Percentiles rank a stretch among this genome's conserved stretches.
These are phyloP conservation scores for Alternaria viburni DNA, from an alignment of 2,329 filamentous ascomycete genomes.

Conservation along the genomic window DNA sequence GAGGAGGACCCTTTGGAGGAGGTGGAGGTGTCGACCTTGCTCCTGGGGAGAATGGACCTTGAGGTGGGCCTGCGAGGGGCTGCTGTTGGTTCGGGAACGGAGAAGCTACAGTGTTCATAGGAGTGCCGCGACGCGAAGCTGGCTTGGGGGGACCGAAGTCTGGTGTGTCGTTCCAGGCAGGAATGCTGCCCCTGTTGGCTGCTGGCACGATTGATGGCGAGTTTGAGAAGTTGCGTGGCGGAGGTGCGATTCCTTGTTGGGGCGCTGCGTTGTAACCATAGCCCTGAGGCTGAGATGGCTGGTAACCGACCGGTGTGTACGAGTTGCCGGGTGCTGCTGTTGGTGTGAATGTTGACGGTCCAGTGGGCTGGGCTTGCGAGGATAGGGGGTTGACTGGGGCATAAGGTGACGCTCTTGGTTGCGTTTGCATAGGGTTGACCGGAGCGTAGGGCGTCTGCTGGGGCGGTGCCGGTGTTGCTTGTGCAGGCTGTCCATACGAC, in stretches of 20 bases:
- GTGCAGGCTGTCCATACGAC: conserved; percentile 33
- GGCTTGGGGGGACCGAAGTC: conserved; percentile 73
- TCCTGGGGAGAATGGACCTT: conserved; percentile 64
- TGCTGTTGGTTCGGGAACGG: conserved; percentile 72
- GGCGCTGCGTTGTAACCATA: conserved; percentile 57
- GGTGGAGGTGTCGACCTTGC: conserved; percentile 74
- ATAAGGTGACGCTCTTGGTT: conserved; percentile 32
- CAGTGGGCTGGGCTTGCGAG: conserved; percentile 33
- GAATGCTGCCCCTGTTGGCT: conserved; percentile 72
- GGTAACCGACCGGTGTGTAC: conserved; percentile 61
- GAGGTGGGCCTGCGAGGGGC: conserved; percentile 61
- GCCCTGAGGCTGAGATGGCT: conserved; percentile 52
- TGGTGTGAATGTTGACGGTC: conserved; percentile 22
- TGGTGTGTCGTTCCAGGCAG: conserved; percentile 95
- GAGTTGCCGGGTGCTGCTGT: conserved; percentile 41
- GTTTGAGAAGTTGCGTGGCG: conserved; percentile 70
- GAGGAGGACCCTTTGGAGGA: conserved; percentile 74
- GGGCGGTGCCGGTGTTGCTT: conserved; percentile 21
- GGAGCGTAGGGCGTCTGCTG: conserved; percentile 32
- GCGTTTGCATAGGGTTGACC: conserved; percentile 36
- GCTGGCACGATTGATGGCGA: conserved; percentile 68
- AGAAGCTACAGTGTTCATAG: conserved; percentile 72
- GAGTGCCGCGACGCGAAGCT: conserved; percentile 76
- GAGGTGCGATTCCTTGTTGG: conserved; percentile 60
- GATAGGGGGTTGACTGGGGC: conserved; percentile 37